Conservation (phyloP, 352 stramenopile species). For the Phytophthora constricta region DNA sequence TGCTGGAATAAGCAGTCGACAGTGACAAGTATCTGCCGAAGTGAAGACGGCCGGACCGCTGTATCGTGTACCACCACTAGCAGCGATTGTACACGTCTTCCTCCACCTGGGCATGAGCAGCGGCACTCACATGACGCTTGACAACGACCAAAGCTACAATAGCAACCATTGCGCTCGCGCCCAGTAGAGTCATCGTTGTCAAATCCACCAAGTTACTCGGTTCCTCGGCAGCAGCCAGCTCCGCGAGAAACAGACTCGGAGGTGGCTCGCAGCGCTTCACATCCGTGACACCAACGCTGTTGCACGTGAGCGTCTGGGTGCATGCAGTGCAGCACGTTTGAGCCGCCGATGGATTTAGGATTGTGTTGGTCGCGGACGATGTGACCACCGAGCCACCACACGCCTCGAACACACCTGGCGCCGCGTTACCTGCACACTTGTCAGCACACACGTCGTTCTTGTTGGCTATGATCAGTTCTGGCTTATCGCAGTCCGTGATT, state of each 20-base stretch:
- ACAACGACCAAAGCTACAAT: slow-evolving; percentile 60
- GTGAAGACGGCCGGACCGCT: no score
- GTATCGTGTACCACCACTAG: no score
- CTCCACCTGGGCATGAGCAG: background rate
- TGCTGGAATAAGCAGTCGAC: no score
- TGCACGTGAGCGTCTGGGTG: slow-evolving; percentile 1
- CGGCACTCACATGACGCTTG: slow-evolving; percentile 24
- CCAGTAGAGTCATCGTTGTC: slow-evolving; percentile 39
- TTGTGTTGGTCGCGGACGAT: slow-evolving; percentile 21
- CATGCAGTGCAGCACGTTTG: slow-evolving; percentile 38
- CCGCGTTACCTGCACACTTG: slow-evolving; percentile 29
- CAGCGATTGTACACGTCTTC: slow-evolving; percentile 73
- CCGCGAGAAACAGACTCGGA: slow-evolving; percentile 18
- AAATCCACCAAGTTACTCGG: slow-evolving; percentile 26
- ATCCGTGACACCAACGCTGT: slow-evolving; percentile 6
- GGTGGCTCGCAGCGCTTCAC: slow-evolving; percentile 46
- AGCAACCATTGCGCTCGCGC: slow-evolving; percentile 49
- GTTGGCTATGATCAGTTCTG: slow-evolving; percentile 38
- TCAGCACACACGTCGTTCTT: slow-evolving; percentile 35
- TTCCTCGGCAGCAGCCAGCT: slow-evolving; percentile 21
- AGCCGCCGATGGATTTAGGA: slow-evolving; percentile 33
- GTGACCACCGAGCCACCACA: slow-evolving; percentile 53
- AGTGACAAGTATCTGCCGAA: no score
- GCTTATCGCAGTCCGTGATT: slow-evolving; percentile 59
- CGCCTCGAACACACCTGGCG: slow-evolving; percentile 40